Conservation (phyloP, 2,329 filamentous ascomycete genomes). For the Tolypocladium tropicale region DNA sequence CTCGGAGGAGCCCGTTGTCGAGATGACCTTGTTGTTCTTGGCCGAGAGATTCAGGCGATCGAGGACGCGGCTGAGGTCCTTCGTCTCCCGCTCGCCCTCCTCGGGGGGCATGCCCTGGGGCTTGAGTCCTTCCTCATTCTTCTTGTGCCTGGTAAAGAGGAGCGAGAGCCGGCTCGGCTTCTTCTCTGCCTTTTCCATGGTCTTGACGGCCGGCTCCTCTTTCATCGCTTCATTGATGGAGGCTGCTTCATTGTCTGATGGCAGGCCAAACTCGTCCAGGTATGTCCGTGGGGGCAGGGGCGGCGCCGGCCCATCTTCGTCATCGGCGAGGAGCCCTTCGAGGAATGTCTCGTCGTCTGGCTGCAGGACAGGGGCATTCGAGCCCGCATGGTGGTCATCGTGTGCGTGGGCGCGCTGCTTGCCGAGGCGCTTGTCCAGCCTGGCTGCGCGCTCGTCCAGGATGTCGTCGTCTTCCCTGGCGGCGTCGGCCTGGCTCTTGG, state of each 20-base stretch:
- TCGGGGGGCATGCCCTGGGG: slow-evolving; percentile 24
- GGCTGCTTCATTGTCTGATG: slow-evolving; percentile 20
- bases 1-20: slow-evolving; percentile 72
- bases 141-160: slow-evolving; percentile 26
- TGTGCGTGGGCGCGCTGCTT: slow-evolving; percentile 2
- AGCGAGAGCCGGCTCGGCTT: slow-evolving; percentile 24
- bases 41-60: slow-evolving; percentile 76
- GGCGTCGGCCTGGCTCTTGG: slow-evolving; percentile 7
- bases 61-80: slow-evolving; percentile 72
- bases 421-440: slow-evolving; percentile 4
- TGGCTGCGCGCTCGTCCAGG: neutral
- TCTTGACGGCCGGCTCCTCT: slow-evolving; percentile 13
- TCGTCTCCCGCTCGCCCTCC: slow-evolving; percentile 40
- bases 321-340: slow-evolving; percentile 36
- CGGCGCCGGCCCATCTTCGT: slow-evolving; percentile 34
- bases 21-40: slow-evolving; percentile 77
- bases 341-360: slow-evolving; percentile 50
- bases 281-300: slow-evolving; percentile 44
- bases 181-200: slow-evolving; percentile 20
- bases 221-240: slow-evolving; percentile 14
- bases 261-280: slow-evolving; percentile 40
- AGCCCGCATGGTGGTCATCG: slow-evolving; percentile 5
- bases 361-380: slow-evolving; percentile 35
- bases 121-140: slow-evolving; percentile 24
- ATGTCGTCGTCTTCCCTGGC: slow-evolving; percentile 2